Base-by-base conservation (phyloP, 2,329 filamentous ascomycete species). In the Clarireedia paspali region DNA sequence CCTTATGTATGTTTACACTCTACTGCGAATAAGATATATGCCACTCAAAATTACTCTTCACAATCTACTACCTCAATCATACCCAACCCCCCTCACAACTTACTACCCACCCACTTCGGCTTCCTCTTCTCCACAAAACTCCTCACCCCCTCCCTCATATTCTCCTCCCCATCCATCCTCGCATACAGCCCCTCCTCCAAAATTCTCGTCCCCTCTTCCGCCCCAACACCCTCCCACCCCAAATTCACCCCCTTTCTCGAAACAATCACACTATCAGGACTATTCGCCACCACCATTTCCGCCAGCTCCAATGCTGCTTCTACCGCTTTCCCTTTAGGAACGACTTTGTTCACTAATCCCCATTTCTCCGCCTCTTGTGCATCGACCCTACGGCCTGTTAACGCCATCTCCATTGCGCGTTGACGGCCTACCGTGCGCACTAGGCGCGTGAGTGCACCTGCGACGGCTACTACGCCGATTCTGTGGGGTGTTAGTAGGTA, bases 101-200 rank as follows among this genome's bases (percentile, higher is more conserved):
- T 84, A 66, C 81, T 84, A 56, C 82, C 74, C 64, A 75, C 79
- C 87, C 87, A 91, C 39, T 74, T 74, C 1, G 87, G 81, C 71
- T 80, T 78, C 66, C 86, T 76, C 77, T 84, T 89, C 76, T 91
- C 87, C 17, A 88, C 84, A 74, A 92, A 92, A 58, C 87, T 88
- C 71, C 69, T 74, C 20, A 91, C 75, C 0, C 88, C 89, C 71
- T 91, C 88, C 55, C 78, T 80, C 71, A 89, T 83, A 70, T 92
- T 92, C 62, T 87, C 84, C 0, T 82, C 86, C 2, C 74, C 77
- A 59, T 84, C 75, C 55, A 91, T 75, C 57, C 74, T 74, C 53
- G 73, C 73, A 64, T 81, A 85, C 74, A 84, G 79, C 1, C 77
- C 77, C 53, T 81, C 76, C 15, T 77, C 74, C 55, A 88, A 68